phyloP scores from a whole-genome alignment of 345 rosid genomes.

The Psidium friedrichsthalianum region DNA sequence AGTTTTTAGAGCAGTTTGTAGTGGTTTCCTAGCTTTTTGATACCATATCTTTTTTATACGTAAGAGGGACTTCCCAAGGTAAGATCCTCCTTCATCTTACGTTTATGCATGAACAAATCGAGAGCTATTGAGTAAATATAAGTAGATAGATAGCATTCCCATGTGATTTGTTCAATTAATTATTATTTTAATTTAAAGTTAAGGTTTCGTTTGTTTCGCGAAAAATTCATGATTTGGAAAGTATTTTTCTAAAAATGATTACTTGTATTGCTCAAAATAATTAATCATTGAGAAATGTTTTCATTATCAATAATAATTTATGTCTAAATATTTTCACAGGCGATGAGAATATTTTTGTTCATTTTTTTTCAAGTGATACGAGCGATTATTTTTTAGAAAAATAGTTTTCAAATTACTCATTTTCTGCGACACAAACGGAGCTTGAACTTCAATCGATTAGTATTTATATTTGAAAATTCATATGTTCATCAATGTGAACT shows the following conservation, averaged over 20 bases:
- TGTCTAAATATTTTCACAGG: neutral
- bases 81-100: neutral
- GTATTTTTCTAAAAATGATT: neutral
- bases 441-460: too few species aligned
- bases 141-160: neutral
- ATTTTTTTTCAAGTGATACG: neutral
- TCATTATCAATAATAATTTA: neutral
- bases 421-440: neutral
- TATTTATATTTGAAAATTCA: neutral
- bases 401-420: neutral
- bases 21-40: too few species aligned
- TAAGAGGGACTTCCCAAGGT: neutral
- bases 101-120: neutral
- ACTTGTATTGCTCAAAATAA: neutral
- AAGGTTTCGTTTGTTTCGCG: rapidly evolving
- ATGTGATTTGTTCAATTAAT: neutral
- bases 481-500: neutral
- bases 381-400: too few species aligned
- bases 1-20: too few species aligned
- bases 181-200: neutral
- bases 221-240: neutral
- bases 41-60: too few species aligned
- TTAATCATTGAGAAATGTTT: neutral
- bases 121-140: neutral
- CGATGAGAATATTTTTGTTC: neutral